phyloP scores from a whole-genome alignment of 1,139 yeast species.

The Pichia sp. region DNA sequence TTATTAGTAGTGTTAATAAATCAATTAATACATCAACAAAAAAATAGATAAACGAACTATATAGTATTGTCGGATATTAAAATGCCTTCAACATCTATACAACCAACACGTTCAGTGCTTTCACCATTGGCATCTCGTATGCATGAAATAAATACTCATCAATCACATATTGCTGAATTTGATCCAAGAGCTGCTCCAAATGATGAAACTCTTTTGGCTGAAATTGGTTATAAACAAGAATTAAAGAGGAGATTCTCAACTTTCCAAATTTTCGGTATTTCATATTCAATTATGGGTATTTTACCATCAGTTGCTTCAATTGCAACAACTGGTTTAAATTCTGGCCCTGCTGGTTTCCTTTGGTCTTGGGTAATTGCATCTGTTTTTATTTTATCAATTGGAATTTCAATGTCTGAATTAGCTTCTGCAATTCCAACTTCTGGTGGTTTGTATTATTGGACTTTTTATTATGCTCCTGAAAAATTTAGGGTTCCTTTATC shows the following conservation, averaged over 20 bases:
- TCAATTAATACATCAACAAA: no score
- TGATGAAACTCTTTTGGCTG: conserved; percentile 39
- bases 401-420: conserved; percentile 53
- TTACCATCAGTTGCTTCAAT: conserved; percentile 43
- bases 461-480: conserved; percentile 48
- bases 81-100: conserved; percentile 13
- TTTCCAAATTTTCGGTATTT: conserved; percentile 47
- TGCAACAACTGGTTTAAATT: conserved; percentile 35
- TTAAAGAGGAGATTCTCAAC: conserved; percentile 42
- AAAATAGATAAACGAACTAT: no score
- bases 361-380: conserved; percentile 64
- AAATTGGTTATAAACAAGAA: conserved; percentile 50
- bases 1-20: no score
- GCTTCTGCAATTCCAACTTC: conserved; percentile 65
- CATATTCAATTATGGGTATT: conserved; percentile 49
- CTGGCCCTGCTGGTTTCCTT: conserved; percentile 52
- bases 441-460: conserved; percentile 61
- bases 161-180: conserved; percentile 21
- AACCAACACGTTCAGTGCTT: conserved; percentile 3
- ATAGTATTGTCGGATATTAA: no score
- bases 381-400: conserved; percentile 43
- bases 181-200: conserved; percentile 23
- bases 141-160: conserved; percentile 16
- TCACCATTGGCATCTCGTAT: conserved; percentile 14
- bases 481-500: conserved; percentile 37